A percentile compares a stretch with the other conserved stretches of the same genome.
Evolutionary conservation across 192 early-diverging fungal genomes (phyloP).

Genomic region (Linnemannia elongata): DNA sequence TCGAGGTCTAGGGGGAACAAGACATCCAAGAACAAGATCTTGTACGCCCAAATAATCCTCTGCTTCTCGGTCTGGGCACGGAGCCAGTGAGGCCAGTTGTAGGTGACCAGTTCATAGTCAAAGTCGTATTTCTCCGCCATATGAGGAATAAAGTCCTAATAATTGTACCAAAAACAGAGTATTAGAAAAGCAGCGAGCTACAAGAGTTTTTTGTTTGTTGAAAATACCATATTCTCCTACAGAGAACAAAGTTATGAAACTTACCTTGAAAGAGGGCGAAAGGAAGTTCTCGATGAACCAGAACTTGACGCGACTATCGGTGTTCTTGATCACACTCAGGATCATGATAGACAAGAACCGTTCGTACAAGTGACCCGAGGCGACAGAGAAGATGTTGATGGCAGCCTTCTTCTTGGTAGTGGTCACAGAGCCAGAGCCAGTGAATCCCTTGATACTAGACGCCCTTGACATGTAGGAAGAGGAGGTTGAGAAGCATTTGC

Average conservation of each 20-base stretch:
- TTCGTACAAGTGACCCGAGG: constrained; percentile 98
- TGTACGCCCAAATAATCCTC: constrained; percentile 99
- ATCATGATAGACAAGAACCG: constrained; percentile 99
- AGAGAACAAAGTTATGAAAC: no score
- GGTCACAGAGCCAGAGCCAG: constrained; percentile 17
- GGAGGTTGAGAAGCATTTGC: neutral
- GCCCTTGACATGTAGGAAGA: neutral
- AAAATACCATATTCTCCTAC: neutral
- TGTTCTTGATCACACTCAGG: constrained; percentile 88
- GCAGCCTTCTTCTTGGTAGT: constrained; percentile 58
- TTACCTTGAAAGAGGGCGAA: constrained; percentile 93
- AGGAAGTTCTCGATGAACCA: constrained; percentile 99
- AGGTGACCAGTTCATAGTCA: constrained; percentile 96
- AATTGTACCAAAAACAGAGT: neutral
- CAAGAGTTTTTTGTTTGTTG: neutral
- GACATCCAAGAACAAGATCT: constrained; percentile 98
- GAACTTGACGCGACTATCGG: constrained; percentile 94
- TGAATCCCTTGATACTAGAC: constrained; percentile 44
- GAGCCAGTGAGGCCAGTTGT: constrained; percentile 99
- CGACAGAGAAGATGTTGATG: constrained; percentile 98
- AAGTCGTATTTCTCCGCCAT: constrained; percentile 90
- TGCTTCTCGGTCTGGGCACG: constrained; percentile 94
- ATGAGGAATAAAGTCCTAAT: constrained; percentile 87
- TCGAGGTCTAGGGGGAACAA: constrained; percentile 94
- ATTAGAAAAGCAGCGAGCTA: constrained; percentile 3